A percentile compares a stretch with the other conserved stretches of the same genome.
These are phyloP conservation scores for Phytophthora multivora DNA, from an alignment of 352 stramenopile genomes.

Conservation along the genomic window DNA sequence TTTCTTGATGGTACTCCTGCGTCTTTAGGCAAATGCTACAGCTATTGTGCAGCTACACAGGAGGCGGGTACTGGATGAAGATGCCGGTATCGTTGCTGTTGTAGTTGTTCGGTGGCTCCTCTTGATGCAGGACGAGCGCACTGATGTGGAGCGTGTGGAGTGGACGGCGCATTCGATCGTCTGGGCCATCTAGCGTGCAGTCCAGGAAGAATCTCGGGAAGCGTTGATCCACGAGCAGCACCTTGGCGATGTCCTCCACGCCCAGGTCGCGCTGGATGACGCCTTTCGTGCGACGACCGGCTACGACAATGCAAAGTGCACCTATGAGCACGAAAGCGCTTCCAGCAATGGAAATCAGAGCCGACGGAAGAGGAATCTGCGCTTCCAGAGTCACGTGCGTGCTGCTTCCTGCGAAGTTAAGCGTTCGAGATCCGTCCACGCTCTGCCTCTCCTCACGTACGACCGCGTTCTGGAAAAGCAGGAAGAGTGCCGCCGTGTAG, in stretches of 20 bases:
- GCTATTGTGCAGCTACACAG: neutral
- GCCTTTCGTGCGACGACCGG: conserved; percentile 25
- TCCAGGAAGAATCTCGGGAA: conserved; percentile 44
- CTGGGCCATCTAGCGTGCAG: conserved; percentile 34
- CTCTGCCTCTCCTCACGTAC: conserved; percentile 30
- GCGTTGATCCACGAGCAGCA: conserved; percentile 42
- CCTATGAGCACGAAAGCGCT: conserved; percentile 24
- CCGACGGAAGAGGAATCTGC: conserved; percentile 40
- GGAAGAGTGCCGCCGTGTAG: conserved; percentile 56
- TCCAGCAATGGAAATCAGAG: conserved; percentile 32
- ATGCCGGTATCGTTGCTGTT: conserved; percentile 7
- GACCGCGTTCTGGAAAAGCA: conserved; percentile 61
- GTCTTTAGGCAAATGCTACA: no score
- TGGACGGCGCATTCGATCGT: conserved; percentile 10
- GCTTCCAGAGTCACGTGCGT: conserved; percentile 39
- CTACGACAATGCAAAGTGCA: conserved; percentile 14
- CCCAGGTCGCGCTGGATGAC: conserved; percentile 29
- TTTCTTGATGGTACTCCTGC: no score
- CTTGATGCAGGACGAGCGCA: conserved; percentile 27
- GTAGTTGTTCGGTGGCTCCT: neutral
- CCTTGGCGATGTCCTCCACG: conserved; percentile 43
- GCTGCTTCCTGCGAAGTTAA: conserved; percentile 41
- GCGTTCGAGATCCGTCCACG: conserved; percentile 29
- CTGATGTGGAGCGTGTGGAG: conserved; percentile 37
- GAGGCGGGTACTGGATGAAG: conserved; percentile 24